Percentiles rank a stretch among this genome's conserved stretches.
These are phyloP conservation scores for Coniochaeta sp. DNA, from an alignment of 2,329 filamentous ascomycete genomes.

Conservation along the genomic window DNA sequence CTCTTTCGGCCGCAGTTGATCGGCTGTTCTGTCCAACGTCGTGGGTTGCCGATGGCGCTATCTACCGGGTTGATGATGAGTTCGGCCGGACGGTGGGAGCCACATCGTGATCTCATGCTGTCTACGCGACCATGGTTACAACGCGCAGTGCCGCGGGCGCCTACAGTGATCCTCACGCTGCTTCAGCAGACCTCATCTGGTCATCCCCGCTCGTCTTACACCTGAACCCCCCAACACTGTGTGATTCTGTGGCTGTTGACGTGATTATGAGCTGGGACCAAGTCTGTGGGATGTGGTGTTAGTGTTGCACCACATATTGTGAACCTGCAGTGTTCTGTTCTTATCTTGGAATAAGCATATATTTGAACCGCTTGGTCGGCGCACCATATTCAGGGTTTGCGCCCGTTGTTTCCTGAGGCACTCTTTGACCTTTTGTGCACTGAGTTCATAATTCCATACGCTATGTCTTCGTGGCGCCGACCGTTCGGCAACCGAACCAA, in stretches of 20 bases:
- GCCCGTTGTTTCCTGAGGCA: neutral
- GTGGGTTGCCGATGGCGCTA: constrained; percentile 1
- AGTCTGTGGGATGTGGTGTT: neutral
- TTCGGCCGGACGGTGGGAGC: neutral
- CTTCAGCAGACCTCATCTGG: neutral
- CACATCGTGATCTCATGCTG: neutral
- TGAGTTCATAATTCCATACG: neutral
- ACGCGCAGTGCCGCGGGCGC: neutral
- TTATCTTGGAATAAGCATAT: neutral
- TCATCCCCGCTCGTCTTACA: neutral
- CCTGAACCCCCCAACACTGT: neutral
- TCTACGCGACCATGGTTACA: neutral
- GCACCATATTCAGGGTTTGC: neutral
- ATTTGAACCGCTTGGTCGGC: neutral
- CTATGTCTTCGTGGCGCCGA: neutral
- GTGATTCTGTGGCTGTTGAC: neutral
- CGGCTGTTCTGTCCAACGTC: neutral
- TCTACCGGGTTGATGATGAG: constrained; percentile 1
- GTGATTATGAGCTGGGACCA: neutral
- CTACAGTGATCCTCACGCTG: neutral
- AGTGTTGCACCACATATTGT: neutral
- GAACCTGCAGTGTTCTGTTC: neutral
- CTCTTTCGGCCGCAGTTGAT: neutral
- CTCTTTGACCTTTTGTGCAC: neutral
- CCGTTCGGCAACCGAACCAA: neutral